These are phyloP conservation scores for Rhodotorula toruloides DNA, from an alignment of 768 basidiomycete species.

Conservation along the genomic window DNA sequence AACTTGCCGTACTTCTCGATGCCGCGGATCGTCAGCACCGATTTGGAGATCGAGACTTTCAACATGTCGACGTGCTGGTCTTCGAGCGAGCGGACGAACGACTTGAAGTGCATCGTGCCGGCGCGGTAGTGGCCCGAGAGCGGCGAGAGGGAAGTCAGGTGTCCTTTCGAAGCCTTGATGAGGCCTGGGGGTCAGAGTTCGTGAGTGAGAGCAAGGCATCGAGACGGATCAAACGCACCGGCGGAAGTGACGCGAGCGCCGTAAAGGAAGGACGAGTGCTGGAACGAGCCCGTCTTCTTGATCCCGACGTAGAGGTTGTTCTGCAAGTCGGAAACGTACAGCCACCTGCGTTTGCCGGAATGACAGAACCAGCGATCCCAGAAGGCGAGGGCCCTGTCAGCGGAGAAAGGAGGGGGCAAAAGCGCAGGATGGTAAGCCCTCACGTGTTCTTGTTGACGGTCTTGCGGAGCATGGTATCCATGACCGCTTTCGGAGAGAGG, in stretches of 20 bases:
- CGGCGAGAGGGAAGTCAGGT: constrained; percentile 38
- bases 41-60: constrained; percentile 37
- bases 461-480: constrained; percentile 45
- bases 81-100: constrained; percentile 31
- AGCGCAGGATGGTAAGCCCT: not conserved
- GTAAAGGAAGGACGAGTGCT: constrained; percentile 47
- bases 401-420: not conserved
- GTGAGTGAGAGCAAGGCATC: no score
- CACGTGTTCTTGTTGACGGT: constrained; percentile 44
- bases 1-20: constrained; percentile 37
- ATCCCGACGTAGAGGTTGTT: constrained; percentile 47
- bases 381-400: constrained; percentile 1
- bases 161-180: constrained; percentile 32
- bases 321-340: constrained; percentile 25
- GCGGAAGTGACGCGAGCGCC: constrained; percentile 38
- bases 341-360: constrained; percentile 29
- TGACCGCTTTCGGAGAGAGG: constrained; percentile 44
- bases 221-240: not conserved
- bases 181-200: constrained; percentile 18
- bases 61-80: constrained; percentile 38
- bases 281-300: constrained; percentile 48
- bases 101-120: constrained; percentile 41
- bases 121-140: constrained; percentile 41
- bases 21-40: constrained; percentile 38
- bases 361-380: constrained; percentile 39